Base-by-base conservation (phyloP, 179 eudicot species). In the Vitellaria paradoxa region DNA sequence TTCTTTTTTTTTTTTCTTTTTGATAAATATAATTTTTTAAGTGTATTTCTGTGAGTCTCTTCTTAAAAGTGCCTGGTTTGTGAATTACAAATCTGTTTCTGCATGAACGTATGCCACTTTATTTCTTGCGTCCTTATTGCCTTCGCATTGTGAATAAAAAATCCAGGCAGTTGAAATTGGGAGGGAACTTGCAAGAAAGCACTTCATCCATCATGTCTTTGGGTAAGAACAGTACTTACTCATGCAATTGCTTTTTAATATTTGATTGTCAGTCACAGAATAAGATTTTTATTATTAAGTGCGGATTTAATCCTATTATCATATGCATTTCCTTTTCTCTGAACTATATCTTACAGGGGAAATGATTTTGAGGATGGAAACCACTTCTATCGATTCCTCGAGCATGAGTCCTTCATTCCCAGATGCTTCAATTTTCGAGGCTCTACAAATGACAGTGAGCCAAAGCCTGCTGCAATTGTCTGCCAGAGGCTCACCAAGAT, bases 401-500 rank as follows among this genome's bases (percentile, higher is more conserved):
- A 95, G 79, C 99, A 95, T 13, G 99, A 93, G 85, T 83, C 89
- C 9, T 95, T 91, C 72, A 86, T 95, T 78, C 83, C 89, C 10
- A 90, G 85, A 84, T 93, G 97, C 88, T 88, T 82, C 82, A 95
- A 95, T 84, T 89, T 89, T 62, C 85, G 93, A 62, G 97, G 97
- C 72, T 82, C 81, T 14, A 68, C 82, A 61, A 90, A 91, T 80
- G 97, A 93, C 60, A 76, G 46, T 69, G 93, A 90, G 84, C 97
- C 97, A 24, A 86, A 88, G 77, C 73, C 81, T 49, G 91, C 95
- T 46, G 83, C 85, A 61, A 52, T 42, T n/a, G 69, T 93, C 50
- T 83, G 89, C 79, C 83, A 82, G 72, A 90, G 81, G 81, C 88
- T 95, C 30, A 64, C 87, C 83, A 91, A 89, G 81, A 76, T 93